phyloP scores from a whole-genome alignment of 176 grass and related monocot species.

The Hordeum marinum region DNA sequence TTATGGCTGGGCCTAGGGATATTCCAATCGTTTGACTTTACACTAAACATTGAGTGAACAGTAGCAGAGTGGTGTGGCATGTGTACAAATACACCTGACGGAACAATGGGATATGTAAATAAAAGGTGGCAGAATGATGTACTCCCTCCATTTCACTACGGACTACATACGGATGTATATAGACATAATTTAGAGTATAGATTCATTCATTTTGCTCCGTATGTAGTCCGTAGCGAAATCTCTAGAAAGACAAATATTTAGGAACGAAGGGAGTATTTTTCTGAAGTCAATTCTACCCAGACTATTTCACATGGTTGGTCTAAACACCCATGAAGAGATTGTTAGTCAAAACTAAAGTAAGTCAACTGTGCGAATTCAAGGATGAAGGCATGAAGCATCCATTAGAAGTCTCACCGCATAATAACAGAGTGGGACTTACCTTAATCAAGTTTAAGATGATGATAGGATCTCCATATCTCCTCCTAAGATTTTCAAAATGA shows the following conservation, averaged over 20 bases:
- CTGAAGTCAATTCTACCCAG: neutral
- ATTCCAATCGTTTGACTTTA: neutral
- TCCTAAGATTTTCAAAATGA: conserved; percentile 94
- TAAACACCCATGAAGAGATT: neutral
- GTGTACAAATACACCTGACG: neutral
- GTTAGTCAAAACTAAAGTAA: conserved; percentile 7
- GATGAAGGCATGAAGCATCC: neutral
- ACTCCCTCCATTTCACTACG: no score
- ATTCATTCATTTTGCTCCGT: no score
- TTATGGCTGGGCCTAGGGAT: neutral
- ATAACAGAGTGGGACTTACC: conserved; percentile 36
- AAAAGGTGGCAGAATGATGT: neutral
- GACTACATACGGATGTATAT: no score
- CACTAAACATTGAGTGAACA: neutral
- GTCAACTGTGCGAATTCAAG: neutral
- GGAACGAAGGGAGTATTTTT: no score
- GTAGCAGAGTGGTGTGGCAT: neutral
- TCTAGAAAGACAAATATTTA: no score
- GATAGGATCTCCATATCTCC: conserved; percentile 89
- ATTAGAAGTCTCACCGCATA: neutral
- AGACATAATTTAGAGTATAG: no score
- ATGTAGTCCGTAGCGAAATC: no score
- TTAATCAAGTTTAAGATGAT: conserved; percentile 98
- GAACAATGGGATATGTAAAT: neutral
- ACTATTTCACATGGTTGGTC: neutral